A percentile compares a stretch with the other conserved stretches of the same genome.
Conservation (phyloP, 192 early-diverging fungal genomes). For the Rhizoclosmatium sp. region DNA sequence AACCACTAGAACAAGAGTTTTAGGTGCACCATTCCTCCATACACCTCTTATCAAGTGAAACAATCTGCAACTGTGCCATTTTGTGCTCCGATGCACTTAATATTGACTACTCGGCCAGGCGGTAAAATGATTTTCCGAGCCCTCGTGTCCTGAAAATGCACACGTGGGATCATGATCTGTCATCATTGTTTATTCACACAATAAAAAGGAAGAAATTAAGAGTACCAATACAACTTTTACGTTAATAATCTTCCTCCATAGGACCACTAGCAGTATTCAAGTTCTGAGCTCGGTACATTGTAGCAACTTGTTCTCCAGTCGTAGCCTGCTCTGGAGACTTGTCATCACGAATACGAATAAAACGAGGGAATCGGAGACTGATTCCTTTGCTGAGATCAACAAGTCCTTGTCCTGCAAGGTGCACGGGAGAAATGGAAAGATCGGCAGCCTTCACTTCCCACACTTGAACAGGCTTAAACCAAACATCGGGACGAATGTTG, state of each 20-base stretch:
- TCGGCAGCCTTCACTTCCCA: constrained; percentile 99
- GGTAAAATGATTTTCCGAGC: no score
- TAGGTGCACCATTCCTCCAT: no score
- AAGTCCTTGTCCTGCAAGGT: constrained; percentile 87
- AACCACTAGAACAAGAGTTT: no score
- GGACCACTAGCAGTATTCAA: constrained; percentile 29
- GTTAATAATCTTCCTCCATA: constrained; percentile 32
- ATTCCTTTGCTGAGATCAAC: constrained; percentile 89
- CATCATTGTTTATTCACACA: no score
- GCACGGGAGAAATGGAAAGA: constrained; percentile 93
- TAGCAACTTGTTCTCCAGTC: constrained; percentile 77
- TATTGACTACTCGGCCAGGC: no score
- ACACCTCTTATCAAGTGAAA: no score
- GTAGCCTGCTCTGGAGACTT: constrained; percentile 95
- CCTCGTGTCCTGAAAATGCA: no score
- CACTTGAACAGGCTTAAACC: constrained; percentile 87
- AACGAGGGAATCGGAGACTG: constrained; percentile 96
- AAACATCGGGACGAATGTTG: constrained; percentile 91
- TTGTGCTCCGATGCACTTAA: no score
- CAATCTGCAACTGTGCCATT: no score
- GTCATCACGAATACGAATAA: constrained; percentile 94
- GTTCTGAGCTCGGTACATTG: constrained; percentile 43
- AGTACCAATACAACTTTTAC: no score
- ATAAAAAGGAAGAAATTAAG: no score
- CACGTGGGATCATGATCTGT: no score